Conservation (phyloP, 441 rosid species). For the Pelargonium citronellum region DNA sequence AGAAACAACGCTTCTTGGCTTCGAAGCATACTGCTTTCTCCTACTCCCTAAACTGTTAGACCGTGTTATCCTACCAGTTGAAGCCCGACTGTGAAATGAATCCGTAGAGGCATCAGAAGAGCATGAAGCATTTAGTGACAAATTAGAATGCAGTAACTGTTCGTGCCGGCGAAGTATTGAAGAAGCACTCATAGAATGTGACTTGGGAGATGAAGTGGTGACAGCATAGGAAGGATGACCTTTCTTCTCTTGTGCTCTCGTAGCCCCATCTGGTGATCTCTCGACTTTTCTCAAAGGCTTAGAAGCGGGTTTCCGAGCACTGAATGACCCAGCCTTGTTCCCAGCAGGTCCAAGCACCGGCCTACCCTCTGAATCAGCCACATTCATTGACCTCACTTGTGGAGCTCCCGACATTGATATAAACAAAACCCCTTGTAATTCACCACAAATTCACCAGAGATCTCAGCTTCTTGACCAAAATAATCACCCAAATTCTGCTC, state of each 20-base stretch:
- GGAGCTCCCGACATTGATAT: slow-evolving; percentile 53
- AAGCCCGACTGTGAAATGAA: slow-evolving; percentile 75
- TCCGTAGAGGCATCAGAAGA: slow-evolving; percentile 91
- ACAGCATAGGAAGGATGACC: slow-evolving; percentile 27
- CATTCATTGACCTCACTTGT: slow-evolving; percentile 65
- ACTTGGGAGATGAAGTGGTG: slow-evolving; percentile 43
- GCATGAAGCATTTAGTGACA: slow-evolving; percentile 79
- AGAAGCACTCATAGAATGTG: slow-evolving; percentile 40
- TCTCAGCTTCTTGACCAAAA: slow-evolving; percentile 21
- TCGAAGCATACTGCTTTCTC: slow-evolving; percentile 53
- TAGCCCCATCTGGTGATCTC: slow-evolving; percentile 32
- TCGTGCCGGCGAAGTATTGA: slow-evolving; percentile 67
- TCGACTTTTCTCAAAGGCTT: slow-evolving; percentile 55
- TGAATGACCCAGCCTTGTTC: slow-evolving; percentile 47
- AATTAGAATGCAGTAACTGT: slow-evolving; percentile 54
- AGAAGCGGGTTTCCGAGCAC: slow-evolving; percentile 43
- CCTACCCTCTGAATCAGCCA: slow-evolving; percentile 62
- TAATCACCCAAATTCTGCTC: slow-evolving; percentile 14
- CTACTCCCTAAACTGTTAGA: slow-evolving; percentile 52
- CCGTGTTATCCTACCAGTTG: slow-evolving; percentile 62
- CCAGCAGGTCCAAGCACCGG: slow-evolving; percentile 56
- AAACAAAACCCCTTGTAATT: slow-evolving; percentile 13
- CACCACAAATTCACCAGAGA: slow-evolving; percentile 18
- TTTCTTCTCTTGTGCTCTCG: slow-evolving; percentile 16
- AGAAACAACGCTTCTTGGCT: slow-evolving; percentile 65